These are phyloP conservation scores for Acer negundo DNA, from an alignment of 345 rosid species.

Conservation along the genomic window DNA sequence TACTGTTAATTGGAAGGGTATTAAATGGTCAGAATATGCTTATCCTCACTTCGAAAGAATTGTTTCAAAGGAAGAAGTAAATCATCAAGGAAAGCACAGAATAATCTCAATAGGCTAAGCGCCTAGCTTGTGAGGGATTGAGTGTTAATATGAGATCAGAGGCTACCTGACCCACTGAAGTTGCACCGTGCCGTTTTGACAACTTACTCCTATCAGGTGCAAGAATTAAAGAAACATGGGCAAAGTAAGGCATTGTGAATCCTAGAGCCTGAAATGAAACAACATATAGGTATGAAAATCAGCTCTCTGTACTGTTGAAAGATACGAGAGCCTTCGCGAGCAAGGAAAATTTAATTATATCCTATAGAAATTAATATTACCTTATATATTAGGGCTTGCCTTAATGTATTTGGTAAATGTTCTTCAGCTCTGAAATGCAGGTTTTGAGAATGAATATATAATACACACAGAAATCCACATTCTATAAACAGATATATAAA, in stretches of 20 bases:
- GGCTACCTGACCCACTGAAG: constrained; percentile 89
- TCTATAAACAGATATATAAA: background rate
- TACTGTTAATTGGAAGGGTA: constrained; percentile 43
- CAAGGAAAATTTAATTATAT: constrained; percentile 12
- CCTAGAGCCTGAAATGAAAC: constrained; percentile 72
- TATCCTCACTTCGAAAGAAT: background rate
- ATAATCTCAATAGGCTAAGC: too few relatives aligned
- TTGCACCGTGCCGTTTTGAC: constrained; percentile 95
- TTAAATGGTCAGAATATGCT: constrained; percentile 10
- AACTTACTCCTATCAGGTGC: constrained; percentile 95
- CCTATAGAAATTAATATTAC: constrained; percentile 30
- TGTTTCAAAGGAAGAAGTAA: background rate
- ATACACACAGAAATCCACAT: background rate
- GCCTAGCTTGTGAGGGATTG: too few relatives aligned
- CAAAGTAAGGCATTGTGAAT: constrained; percentile 84
- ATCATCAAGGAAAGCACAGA: constrained; percentile 11
- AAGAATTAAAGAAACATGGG: constrained; percentile 91
- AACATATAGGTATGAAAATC: constrained; percentile 20
- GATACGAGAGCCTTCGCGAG: constrained; percentile 16
- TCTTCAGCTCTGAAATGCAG: constrained; percentile 79
- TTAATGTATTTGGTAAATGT: constrained; percentile 88
- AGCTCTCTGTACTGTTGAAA: constrained; percentile 20
- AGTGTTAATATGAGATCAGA: too few relatives aligned
- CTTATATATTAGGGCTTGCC: constrained; percentile 94
- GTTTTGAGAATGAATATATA: constrained; percentile 15